Base-by-base conservation (phyloP, 2,329 filamentous ascomycete genomes). In the Phoma herbarum region DNA sequence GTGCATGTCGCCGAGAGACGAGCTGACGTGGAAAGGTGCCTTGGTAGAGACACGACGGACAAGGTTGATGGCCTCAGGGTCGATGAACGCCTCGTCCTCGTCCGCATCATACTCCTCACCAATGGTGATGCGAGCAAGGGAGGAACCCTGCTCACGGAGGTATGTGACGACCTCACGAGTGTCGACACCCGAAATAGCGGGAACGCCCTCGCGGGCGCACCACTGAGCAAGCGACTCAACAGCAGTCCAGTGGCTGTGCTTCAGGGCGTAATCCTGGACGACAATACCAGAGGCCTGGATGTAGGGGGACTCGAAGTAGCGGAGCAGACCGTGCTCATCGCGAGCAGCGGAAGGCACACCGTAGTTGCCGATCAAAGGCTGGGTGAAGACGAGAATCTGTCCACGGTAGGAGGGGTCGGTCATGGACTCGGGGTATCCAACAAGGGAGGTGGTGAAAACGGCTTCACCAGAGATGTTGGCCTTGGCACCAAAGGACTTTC, bases 61-160 rank as follows among this genome's bases (percentile, higher is more conserved):
- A 64, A 98, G 84, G 84, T 99, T 97, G 82, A 98, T 97, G 81
- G 94, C 92, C 77, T 92, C 92, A 11, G 95, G 95, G 77, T 99
- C 95, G 74, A 96, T 83, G 79, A 92, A 99, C 65, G 93, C 90
- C 83, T 98, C 95, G 71, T 98, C 95, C 82, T 99, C 92, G 73
- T 98, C 94, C 65, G 93, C 94, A 80, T 99, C 95, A 78, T 99
- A 99, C 82, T 97, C 93, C 75, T 98, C 95, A 69, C 95, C 95
- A 71, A 97, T 89, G 42, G 93, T 91, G 80, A 99, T 97, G 75
- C 92, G 88, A 70, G 94, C 95, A 51, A 99, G 88, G 55, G 94
- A 98, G 43, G 94, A 98, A 79, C 95, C 95, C 79, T 95, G 91
- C 85, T 99, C 95, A 77, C 95, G 92, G 70, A 99, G 87, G 76